Base-by-base conservation (phyloP, 1,139 yeast genomes). In the Yarrowia galli region DNA sequence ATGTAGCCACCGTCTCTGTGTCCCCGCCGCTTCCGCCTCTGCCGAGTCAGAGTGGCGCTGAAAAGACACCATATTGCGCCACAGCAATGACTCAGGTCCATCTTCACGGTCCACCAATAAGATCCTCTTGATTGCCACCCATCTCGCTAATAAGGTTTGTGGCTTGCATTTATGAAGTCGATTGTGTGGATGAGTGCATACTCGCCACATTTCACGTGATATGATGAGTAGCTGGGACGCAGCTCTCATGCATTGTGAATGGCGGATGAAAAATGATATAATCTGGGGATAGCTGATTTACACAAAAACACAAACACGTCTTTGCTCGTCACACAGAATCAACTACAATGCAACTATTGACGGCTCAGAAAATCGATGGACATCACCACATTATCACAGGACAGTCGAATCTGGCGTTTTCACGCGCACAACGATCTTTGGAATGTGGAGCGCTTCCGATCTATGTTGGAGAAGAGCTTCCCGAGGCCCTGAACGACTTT, bases 141-240 rank as follows among this genome's bases (percentile, higher is more conserved):
- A 23, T 23, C 15, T 23, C 60, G 15, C 35, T 2, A 16, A 13
- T 2, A 16, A 36, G 12, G 22, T 53, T 53, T 6, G 60, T 53
- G 60, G 60, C 60, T 53, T 53, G 45, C 60, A n/a, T 23, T 4
- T 12, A 4, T 10, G 9, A 16, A 10, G 35, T 13, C 60, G 60
- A 22, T 53, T 53, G 35, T 38, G 58, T 36, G 43, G 16, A 16
- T 15, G 48, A 2, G 23, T 56, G 38, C 63, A 40, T 42, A 56
- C 36, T 56, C 63, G 63, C 63, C 63, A 56, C 63, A 56, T 56
- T 56, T 56, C 63, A 56, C 63, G 63, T 56, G 63, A 42, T 25
- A 56, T 56, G 63, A 28, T 9, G 49, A 13, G n/a, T 28, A 9
- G 15, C 3, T 12, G 48, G 20, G 25, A 12, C 42, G 63, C 63